A percentile compares a stretch with the other conserved stretches of the same genome.
phyloP scores from a whole-genome alignment of 2,329 filamentous ascomycete species.

The Elsinoe australis region DNA sequence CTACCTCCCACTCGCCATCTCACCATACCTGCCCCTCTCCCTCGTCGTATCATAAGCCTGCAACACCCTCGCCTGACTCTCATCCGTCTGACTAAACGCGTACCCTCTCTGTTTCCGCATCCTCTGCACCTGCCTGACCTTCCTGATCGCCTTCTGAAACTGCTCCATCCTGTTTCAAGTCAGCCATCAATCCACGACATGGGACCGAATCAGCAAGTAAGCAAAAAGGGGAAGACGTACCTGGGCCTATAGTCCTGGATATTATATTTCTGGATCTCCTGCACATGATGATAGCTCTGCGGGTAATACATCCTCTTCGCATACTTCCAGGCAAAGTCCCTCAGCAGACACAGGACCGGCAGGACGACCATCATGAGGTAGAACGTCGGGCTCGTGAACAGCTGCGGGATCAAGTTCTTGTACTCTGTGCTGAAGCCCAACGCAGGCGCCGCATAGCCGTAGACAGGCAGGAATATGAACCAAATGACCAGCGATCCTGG shows the following conservation, averaged over 20 bases:
- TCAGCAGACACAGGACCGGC: slow-evolving; percentile 70
- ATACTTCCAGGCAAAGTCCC: slow-evolving; percentile 97
- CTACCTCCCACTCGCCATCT: slow-evolving; percentile 62
- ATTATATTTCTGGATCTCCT: slow-evolving; percentile 99
- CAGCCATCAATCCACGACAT: slow-evolving; percentile 2
- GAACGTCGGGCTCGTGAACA: slow-evolving; percentile 77
- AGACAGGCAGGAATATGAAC: slow-evolving; percentile 82
- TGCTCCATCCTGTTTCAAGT: slow-evolving; percentile 73
- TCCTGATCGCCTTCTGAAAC: slow-evolving; percentile 98
- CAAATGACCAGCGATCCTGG: slow-evolving; percentile 88
- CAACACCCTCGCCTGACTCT: slow-evolving; percentile 87
- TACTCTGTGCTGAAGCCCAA: slow-evolving; percentile 77
- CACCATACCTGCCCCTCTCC: slow-evolving; percentile 83
- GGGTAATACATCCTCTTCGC: slow-evolving; percentile 94
- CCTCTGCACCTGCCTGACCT: slow-evolving; percentile 93
- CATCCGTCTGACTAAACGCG: slow-evolving; percentile 94
- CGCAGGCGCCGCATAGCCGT: slow-evolving; percentile 78
- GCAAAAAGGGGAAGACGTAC: slow-evolving; percentile 43
- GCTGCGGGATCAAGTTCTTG: slow-evolving; percentile 67
- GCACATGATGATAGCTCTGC: slow-evolving; percentile 93
- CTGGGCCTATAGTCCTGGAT: slow-evolving; percentile 97
- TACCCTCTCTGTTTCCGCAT: slow-evolving; percentile 99
- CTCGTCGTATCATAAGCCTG: slow-evolving; percentile 97
- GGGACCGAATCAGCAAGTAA: slow-evolving; percentile 19
- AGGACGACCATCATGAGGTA: slow-evolving; percentile 81